phyloP scores from a whole-genome alignment of 371 early-diverging fungal species.

The Haplosporangium sp. region DNA sequence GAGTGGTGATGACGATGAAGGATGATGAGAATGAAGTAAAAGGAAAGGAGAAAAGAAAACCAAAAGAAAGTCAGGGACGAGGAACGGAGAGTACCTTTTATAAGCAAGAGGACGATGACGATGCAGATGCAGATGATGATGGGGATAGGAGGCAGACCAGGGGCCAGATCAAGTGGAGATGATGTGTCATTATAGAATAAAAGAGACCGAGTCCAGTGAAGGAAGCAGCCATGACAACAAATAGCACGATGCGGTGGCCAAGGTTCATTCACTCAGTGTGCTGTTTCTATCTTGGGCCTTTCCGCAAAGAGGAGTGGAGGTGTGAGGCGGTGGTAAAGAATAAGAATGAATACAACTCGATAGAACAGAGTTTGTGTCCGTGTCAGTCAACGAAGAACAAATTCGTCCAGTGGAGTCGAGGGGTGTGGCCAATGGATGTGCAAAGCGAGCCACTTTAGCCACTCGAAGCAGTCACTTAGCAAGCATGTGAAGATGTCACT shows the following conservation, averaged over 20 bases:
- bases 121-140: no score
- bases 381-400: not conserved
- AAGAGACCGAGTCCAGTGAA: not conserved
- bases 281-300: slow-evolving; percentile 8
- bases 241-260: not conserved
- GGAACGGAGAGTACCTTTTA: not conserved
- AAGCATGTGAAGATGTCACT: not conserved
- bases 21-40: not conserved
- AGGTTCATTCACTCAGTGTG: not conserved
- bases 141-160: not conserved
- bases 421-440: not conserved
- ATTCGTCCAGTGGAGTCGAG: not conserved
- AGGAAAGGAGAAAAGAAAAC: not conserved
- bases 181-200: not conserved
- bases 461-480: not conserved
- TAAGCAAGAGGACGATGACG: not conserved
- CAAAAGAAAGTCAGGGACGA: not conserved
- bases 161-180: not conserved
- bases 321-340: not conserved
- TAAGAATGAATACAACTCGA: not conserved
- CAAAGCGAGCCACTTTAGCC: not conserved
- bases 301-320: not conserved
- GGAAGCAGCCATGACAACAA: not conserved
- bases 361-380: not conserved
- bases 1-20: not conserved